These are phyloP conservation scores for Acacia acuminata DNA, from an alignment of 306 rosid genomes.

Conservation along the genomic window DNA sequence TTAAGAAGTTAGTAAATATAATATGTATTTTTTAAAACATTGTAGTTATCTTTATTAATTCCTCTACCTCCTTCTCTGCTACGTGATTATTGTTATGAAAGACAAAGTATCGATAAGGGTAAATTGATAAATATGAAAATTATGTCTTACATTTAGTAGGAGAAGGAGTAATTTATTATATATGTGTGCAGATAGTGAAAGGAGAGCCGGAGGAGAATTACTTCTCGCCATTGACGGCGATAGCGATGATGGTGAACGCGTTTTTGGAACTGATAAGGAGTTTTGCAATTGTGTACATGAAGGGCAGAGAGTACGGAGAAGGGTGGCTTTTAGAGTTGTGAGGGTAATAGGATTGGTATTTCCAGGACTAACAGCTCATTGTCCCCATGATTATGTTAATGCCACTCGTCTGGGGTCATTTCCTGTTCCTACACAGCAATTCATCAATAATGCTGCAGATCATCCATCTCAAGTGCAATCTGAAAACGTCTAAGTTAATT, in stretches of 20 bases:
- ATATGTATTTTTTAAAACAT: too few species aligned
- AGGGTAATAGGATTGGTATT: constrained; percentile 56
- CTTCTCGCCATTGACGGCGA: constrained; percentile 40
- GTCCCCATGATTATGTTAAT: constrained; percentile 76
- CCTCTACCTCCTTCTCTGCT: too few species aligned
- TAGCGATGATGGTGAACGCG: constrained; percentile 55
- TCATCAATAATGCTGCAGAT: background rate
- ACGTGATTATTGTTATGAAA: too few species aligned
- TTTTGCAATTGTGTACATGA: constrained; percentile 43
- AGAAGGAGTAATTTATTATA: too few species aligned
- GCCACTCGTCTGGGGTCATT: constrained; percentile 57
- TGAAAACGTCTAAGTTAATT: background rate
- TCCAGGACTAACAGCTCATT: constrained; percentile 67
- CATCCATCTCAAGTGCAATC: background rate
- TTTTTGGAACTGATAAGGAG: constrained; percentile 63
- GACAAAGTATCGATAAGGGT: too few species aligned
- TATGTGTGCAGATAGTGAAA: constrained; percentile 43
- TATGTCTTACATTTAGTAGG: too few species aligned
- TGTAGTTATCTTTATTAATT: too few species aligned
- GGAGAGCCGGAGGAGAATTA: constrained; percentile 80
- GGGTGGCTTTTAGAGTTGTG: constrained; percentile 44
- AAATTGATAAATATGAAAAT: too few species aligned
- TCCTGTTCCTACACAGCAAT: background rate
- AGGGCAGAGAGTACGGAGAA: constrained; percentile 60
- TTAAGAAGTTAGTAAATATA: too few species aligned